Percentiles rank a stretch among this genome's conserved stretches.
Conservation (phyloP, 441 rosid genomes). For the Mallotus japonicus region DNA sequence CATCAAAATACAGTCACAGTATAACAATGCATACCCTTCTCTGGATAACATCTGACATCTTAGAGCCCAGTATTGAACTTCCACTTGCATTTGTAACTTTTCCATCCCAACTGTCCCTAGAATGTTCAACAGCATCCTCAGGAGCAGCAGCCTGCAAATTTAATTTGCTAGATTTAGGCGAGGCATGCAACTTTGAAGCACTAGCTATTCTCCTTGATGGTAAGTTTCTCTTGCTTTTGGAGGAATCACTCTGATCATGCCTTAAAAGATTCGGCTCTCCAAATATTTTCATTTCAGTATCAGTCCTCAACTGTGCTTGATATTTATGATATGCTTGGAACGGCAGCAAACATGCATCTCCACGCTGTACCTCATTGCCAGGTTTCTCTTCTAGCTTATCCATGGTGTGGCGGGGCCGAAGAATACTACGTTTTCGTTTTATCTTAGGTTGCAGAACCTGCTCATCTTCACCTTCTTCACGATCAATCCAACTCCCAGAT, state of each 20-base stretch:
- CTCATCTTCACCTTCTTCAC: conserved; percentile 96
- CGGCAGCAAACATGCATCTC: conserved; percentile 49
- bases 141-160: conserved; percentile 44
- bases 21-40: conserved; percentile 64
- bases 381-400: conserved; percentile 66
- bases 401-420: conserved; percentile 78
- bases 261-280: conserved; percentile 48
- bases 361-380: conserved; percentile 54
- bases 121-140: conserved; percentile 58
- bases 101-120: conserved; percentile 70
- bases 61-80: conserved; percentile 47
- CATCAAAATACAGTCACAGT: conserved; percentile 1
- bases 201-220: conserved; percentile 66
- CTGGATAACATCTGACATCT: conserved; percentile 82
- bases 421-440: conserved; percentile 88
- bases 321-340: conserved; percentile 59
- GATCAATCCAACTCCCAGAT: conserved; percentile 97
- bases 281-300: conserved; percentile 44
- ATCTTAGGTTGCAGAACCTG: conserved; percentile 98
- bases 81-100: conserved; percentile 51
- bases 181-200: conserved; percentile 64
- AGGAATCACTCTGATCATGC: conserved; percentile 71
- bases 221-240: conserved; percentile 57
- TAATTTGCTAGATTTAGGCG: conserved; percentile 70
- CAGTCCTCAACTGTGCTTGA: conserved; percentile 62